Evolutionary conservation across 108 stramenopile genomes (phyloP).

Genomic region (Asterionellopsis glacialis): DNA sequence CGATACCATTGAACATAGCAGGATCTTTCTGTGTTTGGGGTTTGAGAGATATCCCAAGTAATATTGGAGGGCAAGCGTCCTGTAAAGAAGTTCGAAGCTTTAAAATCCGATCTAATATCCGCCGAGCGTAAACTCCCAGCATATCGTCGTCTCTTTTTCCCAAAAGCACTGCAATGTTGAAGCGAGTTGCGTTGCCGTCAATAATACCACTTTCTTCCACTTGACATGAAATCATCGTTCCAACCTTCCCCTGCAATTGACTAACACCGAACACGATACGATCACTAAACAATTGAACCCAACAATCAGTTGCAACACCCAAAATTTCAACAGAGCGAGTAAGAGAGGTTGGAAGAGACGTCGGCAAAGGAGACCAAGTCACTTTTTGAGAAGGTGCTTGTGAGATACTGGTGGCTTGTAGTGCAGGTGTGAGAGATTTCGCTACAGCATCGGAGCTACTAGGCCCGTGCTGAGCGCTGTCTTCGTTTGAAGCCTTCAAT

Average conservation of each 20-base stretch:
- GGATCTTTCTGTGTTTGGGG: conserved; percentile 11
- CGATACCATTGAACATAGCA: conserved; percentile 17
- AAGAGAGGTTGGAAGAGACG: conserved; percentile 25
- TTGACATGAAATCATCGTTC: conserved; percentile 36
- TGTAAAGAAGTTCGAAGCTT: conserved; percentile 2
- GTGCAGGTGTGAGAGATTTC: too few species aligned
- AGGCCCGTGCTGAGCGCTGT: too few species aligned
- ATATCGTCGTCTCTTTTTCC: conserved; percentile 37
- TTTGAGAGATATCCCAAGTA: conserved; percentile 36
- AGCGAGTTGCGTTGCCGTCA: conserved; percentile 6
- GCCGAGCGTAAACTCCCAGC: conserved; percentile 40
- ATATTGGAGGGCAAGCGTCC: conserved; percentile 7
- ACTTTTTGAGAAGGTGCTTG: too few species aligned
- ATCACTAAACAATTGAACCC: conserved; percentile 44
- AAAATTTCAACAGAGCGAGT: conserved; percentile 31
- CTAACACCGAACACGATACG: conserved; percentile 41
- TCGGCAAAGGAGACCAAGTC: conserved; percentile 3
- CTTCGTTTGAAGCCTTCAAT: too few species aligned
- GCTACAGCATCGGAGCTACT: too few species aligned
- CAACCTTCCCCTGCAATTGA: conserved; percentile 28
- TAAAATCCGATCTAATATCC: conserved; percentile 18
- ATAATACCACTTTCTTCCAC: conserved; percentile 10
- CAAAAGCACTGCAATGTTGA: conserved; percentile 28
- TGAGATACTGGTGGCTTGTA: too few species aligned
- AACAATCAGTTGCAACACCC: conserved; percentile 27